phyloP scores from a whole-genome alignment of 352 stramenopile genomes.

The Phytophthora pluvialis region DNA sequence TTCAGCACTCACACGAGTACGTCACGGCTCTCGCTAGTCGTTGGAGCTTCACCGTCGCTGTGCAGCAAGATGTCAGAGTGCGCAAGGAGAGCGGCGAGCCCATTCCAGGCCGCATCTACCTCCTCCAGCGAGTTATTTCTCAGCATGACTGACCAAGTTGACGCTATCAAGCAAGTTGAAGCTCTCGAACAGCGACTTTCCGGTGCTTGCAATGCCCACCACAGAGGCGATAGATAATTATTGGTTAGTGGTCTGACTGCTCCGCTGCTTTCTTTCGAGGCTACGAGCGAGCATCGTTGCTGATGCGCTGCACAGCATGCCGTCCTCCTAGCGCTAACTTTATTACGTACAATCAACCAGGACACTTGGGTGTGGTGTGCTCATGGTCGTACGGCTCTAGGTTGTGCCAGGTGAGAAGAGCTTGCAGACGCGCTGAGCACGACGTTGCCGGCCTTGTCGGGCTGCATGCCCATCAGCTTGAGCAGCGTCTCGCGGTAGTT shows the following conservation, averaged over 20 bases:
- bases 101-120: slow-evolving; percentile 72
- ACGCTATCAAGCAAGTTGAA: slow-evolving; percentile 2
- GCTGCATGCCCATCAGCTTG: slow-evolving; percentile 71
- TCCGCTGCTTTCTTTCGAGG: slow-evolving; percentile 12
- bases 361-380: not conserved
- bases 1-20: slow-evolving; percentile 80
- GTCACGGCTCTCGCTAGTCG: slow-evolving; percentile 47
- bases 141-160: not conserved
- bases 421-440: slow-evolving; percentile 28
- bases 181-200: slow-evolving; percentile 2
- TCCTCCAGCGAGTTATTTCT: slow-evolving; percentile 37
- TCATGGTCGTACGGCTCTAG: slow-evolving; percentile 11
- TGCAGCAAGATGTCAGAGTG: slow-evolving; percentile 57
- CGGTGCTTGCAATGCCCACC: slow-evolving; percentile 19
- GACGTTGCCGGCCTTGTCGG: slow-evolving; percentile 26
- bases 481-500: slow-evolving; percentile 78
- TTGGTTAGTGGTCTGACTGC: slow-evolving; percentile 14
- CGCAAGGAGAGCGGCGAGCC: slow-evolving; percentile 77
- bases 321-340: slow-evolving; percentile 15
- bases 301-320: slow-evolving; percentile 2
- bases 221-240: slow-evolving; percentile 28
- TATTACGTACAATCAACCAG: slow-evolving; percentile 24
- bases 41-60: slow-evolving; percentile 46
- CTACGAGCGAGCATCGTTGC: slow-evolving; percentile 19
- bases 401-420: slow-evolving; percentile 8